These are phyloP conservation scores for Apodospora peruviana DNA, from an alignment of 495 filamentous ascomycete species.

Conservation along the genomic window DNA sequence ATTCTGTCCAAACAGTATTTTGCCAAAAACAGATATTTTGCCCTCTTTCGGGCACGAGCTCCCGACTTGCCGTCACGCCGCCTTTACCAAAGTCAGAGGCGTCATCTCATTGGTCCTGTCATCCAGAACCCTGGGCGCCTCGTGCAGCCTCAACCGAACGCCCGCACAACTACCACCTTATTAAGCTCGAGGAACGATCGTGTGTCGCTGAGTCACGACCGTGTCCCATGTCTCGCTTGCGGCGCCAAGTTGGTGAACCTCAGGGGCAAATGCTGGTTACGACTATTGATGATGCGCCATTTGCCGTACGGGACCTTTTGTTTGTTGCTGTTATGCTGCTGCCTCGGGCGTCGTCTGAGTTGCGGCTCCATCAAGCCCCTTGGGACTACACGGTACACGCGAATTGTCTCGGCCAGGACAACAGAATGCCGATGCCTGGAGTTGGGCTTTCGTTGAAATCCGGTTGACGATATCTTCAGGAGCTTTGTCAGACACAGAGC, in stretches of 20 bases:
- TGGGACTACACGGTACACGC: not conserved
- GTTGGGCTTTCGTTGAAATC: not conserved
- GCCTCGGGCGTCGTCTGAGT: not conserved
- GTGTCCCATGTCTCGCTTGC: not conserved
- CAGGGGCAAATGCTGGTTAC: not conserved
- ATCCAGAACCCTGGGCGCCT: not conserved
- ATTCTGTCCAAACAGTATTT: not conserved
- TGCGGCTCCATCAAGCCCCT: too few species aligned
- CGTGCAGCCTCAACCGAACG: too few species aligned
- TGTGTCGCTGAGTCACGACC: not conserved
- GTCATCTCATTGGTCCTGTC: not conserved
- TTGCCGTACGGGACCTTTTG: not conserved
- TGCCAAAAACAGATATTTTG: slow-evolving; percentile 5
- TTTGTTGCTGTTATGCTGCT: not conserved
- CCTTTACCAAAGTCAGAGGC: not conserved
- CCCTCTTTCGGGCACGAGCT: not conserved
- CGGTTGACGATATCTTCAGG: too few species aligned
- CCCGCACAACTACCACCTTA: too few species aligned
- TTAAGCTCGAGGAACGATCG: not conserved
- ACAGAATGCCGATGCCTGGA: not conserved
- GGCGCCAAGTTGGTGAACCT: not conserved
- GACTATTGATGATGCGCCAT: not conserved
- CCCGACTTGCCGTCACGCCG: not conserved
- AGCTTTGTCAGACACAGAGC: not conserved
- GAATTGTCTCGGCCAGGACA: not conserved